Conservation (phyloP, 2,329 filamentous ascomycete species). For the Pseudophaeomoniella oleicola region DNA sequence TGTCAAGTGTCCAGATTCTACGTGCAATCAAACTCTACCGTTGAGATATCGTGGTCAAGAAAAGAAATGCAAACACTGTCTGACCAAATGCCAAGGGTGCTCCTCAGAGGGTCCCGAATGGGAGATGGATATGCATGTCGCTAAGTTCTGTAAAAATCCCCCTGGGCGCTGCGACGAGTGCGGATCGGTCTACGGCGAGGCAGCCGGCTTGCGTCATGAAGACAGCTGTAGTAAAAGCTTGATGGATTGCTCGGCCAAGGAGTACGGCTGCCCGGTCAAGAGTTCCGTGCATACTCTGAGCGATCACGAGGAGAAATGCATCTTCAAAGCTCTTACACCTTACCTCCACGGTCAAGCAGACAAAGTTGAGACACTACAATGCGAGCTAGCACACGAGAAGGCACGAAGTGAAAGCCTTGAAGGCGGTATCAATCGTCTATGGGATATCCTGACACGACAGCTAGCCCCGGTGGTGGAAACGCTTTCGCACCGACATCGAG, state of each 20-base stretch:
- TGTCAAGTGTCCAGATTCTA: conserved; percentile 35
- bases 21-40: conserved; percentile 27
- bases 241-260: conserved; percentile 8
- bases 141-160: neutral
- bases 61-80: conserved; percentile 36
- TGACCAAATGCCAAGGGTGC: conserved; percentile 38
- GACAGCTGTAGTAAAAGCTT: neutral
- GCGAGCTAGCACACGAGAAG: conserved; percentile 27
- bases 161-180: neutral
- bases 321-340: conserved; percentile 31
- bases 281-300: conserved; percentile 21
- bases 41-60: conserved; percentile 20
- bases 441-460: neutral
- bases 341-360: conserved; percentile 28
- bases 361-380: conserved; percentile 27
- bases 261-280: conserved; percentile 27
- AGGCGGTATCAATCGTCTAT: conserved; percentile 20
- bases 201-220: neutral
- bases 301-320: conserved; percentile 33
- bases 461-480: neutral
- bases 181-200: neutral
- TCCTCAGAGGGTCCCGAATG: neutral
- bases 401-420: conserved; percentile 33
- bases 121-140: neutral
- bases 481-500: conserved; percentile 6